Percentiles rank a stretch among this genome's conserved stretches.
These are phyloP conservation scores for Tetradesmus obliquus DNA, from an alignment of 139 green algal species.

Conservation along the genomic window DNA sequence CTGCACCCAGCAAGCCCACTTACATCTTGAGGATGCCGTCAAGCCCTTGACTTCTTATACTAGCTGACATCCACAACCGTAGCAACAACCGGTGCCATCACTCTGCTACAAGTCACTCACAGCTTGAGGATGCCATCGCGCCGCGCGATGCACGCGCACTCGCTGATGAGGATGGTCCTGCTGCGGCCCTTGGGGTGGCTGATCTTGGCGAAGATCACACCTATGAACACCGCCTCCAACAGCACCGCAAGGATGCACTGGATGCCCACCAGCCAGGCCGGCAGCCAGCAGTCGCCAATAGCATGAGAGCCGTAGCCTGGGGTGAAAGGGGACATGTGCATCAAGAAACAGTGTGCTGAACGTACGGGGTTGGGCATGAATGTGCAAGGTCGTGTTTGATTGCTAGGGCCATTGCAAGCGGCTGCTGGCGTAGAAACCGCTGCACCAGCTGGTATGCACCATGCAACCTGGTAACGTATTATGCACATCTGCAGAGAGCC, in stretches of 20 bases:
- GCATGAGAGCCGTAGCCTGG: constrained; percentile 82
- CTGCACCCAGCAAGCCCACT: not conserved
- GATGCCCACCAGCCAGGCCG: constrained; percentile 68
- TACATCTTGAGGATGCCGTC: constrained; percentile 1
- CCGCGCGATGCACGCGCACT: constrained; percentile 79
- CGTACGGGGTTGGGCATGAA: not conserved
- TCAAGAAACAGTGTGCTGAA: not conserved
- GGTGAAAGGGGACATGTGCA: not conserved
- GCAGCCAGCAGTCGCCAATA: constrained; percentile 79
- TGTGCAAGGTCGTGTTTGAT: not conserved
- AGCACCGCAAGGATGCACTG: constrained; percentile 81
- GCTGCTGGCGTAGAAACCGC: too few species aligned
- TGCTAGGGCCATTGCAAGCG: too few species aligned
- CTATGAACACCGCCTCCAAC: constrained; percentile 82
- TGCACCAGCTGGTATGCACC: too few species aligned
- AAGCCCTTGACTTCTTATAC: too few species aligned
- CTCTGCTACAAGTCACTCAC: constrained; percentile 51
- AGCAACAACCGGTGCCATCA: too few species aligned
- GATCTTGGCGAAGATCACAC: constrained; percentile 87
- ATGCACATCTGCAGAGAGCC: not conserved
- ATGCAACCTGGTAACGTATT: not conserved
- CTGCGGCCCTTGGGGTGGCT: constrained; percentile 80
- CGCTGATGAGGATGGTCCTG: constrained; percentile 88
- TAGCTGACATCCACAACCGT: too few species aligned
- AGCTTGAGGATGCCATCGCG: constrained; percentile 93